These are phyloP conservation scores for Albifimbria verrucaria DNA, from an alignment of 2,329 filamentous ascomycete genomes.

Conservation along the genomic window DNA sequence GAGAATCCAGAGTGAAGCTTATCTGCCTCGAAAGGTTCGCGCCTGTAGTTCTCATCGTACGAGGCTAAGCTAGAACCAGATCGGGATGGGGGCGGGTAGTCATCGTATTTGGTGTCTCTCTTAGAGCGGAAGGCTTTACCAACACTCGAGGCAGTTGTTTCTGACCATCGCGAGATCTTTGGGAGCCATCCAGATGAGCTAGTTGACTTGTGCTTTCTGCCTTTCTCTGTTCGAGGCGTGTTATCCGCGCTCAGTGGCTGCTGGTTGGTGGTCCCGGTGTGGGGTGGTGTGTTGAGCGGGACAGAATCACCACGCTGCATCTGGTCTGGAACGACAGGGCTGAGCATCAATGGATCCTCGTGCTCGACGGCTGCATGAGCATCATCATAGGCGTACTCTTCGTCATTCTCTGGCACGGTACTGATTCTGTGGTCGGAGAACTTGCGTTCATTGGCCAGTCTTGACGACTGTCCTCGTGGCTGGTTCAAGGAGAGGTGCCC, in stretches of 20 bases:
- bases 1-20: slow-evolving; percentile 57
- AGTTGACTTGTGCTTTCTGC: slow-evolving; percentile 84
- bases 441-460: slow-evolving; percentile 49
- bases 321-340: slow-evolving; percentile 51
- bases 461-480: slow-evolving; percentile 32
- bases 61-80: slow-evolving; percentile 73
- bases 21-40: slow-evolving; percentile 58
- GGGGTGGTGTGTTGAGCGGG: slow-evolving; percentile 58
- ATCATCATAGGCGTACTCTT: slow-evolving; percentile 62
- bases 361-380: slow-evolving; percentile 36
- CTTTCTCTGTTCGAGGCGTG: slow-evolving; percentile 70
- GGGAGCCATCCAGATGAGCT: slow-evolving; percentile 77
- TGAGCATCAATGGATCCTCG: slow-evolving; percentile 52
- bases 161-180: slow-evolving; percentile 96
- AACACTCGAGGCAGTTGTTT: slow-evolving; percentile 87
- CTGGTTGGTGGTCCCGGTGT: slow-evolving; percentile 34
- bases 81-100: slow-evolving; percentile 59
- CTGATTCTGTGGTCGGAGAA: slow-evolving; percentile 79
- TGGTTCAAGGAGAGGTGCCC: slow-evolving; percentile 66
- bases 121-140: slow-evolving; percentile 70
- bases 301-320: slow-evolving; percentile 48
- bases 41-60: slow-evolving; percentile 55
- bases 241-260: slow-evolving; percentile 67
- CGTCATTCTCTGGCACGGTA: slow-evolving; percentile 81
- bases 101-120: slow-evolving; percentile 60